Base-by-base conservation (phyloP, 495 filamentous ascomycete species). In the Geopyxis carbonaria region DNA sequence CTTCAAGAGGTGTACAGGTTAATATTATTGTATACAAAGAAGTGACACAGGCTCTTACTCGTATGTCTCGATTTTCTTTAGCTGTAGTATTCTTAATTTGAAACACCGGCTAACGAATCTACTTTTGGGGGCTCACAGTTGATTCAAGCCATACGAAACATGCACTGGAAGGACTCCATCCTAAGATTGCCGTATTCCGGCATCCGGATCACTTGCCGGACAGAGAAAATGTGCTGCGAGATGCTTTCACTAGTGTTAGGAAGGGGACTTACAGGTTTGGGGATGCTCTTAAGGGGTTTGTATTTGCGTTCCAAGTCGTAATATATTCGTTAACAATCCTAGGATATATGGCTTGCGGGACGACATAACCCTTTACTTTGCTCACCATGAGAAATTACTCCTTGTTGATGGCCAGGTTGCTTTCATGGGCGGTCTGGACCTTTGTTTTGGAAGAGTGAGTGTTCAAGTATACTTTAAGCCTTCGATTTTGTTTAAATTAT, bases 21-120 rank as follows among this genome's bases (percentile, higher is more conserved):
- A 80, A 89, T 46, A 69, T 95, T 33, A 87, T 93, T 38, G 84
- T 95, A 11, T 95, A 95, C 63, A 95, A 95, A 62, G 87, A 95
- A 61, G 85, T 83, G 10, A 73, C 78, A 1, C 76, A 84, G 50
- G 81, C 84, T 10, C 61, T 94, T 42, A 87, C 83, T 14, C 67
- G 83, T 89, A 72, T 67, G 80, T 72, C 22, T 21, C 4, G 38
- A 20, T 34, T 39, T n/a, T 44, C 40, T 6, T 33, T 29, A 18
- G 38, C 42, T 15, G 21, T 47, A 15, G 32, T 36, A 20, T 44
- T 22, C 1, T 30, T 39, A 3, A 15, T 50, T 68, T 33, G 64
- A 68, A 48, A 49, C 50, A 40, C 34, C 57, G 7, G 61, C 67
- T 46, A 46, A 53, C 28, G 50, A 53, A 49, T 57, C 58, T 44